Evolutionary conservation across 1,284 basidiomycete genomes (phyloP).

Genomic region (Ganoderma lingzhi): DNA sequence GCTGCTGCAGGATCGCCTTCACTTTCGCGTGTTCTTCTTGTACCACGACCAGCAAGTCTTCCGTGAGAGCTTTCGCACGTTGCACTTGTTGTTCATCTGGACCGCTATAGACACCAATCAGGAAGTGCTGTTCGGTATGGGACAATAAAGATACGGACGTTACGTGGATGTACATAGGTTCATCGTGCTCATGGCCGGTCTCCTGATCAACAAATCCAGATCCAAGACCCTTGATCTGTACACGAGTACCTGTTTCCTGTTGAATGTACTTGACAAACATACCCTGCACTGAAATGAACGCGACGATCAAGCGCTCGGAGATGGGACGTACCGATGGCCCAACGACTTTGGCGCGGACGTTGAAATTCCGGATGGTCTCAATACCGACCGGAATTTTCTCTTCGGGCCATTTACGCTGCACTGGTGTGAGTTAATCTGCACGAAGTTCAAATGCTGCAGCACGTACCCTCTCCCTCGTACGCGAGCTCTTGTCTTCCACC

Average conservation of each 20-base stretch:
- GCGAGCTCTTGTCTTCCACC: constrained; percentile 85
- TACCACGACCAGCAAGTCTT: constrained; percentile 90
- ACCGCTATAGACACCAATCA: constrained; percentile 59
- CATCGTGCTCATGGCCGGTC: constrained; percentile 89
- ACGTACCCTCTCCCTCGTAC: constrained; percentile 64
- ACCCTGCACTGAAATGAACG: constrained; percentile 59
- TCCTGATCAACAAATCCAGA: constrained; percentile 97
- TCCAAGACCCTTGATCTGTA: constrained; percentile 97
- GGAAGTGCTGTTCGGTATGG: not conserved
- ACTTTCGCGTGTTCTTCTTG: constrained; percentile 88
- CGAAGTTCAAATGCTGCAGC: not conserved
- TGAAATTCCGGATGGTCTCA: constrained; percentile 95
- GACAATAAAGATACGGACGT: constrained; percentile 61
- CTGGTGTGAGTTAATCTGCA: constrained; percentile 14
- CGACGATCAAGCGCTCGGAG: not conserved
- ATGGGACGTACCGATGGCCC: constrained; percentile 78
- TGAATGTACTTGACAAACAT: constrained; percentile 99
- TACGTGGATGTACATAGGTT: constrained; percentile 95
- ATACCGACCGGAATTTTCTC: constrained; percentile 90
- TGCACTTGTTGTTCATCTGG: constrained; percentile 90
- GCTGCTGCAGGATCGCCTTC: constrained; percentile 62
- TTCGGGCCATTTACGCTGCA: constrained; percentile 93
- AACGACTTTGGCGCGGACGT: constrained; percentile 96
- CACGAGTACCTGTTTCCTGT: constrained; percentile 93
- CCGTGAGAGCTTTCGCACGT: constrained; percentile 87